Evolutionary conservation across 73 alveolate species (phyloP).

Genomic region (Paramecium bursaria): DNA sequence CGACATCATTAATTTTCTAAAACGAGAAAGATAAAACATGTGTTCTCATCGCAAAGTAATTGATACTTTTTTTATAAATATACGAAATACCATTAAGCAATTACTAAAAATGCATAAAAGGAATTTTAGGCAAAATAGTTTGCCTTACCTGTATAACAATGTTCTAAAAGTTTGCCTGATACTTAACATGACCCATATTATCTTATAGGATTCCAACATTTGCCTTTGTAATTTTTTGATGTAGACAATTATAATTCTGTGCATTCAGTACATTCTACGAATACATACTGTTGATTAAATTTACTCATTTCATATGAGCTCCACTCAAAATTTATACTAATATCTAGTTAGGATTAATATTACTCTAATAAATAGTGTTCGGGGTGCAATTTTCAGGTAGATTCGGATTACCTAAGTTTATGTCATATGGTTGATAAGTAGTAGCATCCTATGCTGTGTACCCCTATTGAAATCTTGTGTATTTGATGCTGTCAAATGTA

Average conservation of each 20-base stretch:
- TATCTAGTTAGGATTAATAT: too few species aligned
- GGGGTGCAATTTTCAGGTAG: neutral
- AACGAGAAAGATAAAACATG: neutral
- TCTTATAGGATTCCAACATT: constrained; percentile 22
- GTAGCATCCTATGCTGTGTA: neutral
- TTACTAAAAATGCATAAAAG: constrained; percentile 1
- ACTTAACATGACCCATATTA: neutral
- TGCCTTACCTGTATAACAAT: constrained; percentile 45
- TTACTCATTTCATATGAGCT: constrained; percentile 26
- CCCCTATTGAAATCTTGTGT: neutral
- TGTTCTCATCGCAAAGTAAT: constrained; percentile 45
- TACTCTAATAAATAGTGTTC: too few species aligned
- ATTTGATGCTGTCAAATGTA: neutral
- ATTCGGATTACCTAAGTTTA: neutral
- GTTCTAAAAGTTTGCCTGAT: neutral
- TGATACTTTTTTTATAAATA: neutral
- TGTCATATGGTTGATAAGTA: neutral
- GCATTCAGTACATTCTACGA: constrained; percentile 14
- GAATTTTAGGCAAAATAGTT: constrained; percentile 20
- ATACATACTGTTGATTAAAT: neutral
- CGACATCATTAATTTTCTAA: neutral
- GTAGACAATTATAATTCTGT: constrained; percentile 8
- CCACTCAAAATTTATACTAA: too few species aligned
- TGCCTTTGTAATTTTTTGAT: neutral
- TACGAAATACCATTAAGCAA: constrained; percentile 36